Evolutionary conservation across 2,329 filamentous ascomycete genomes (phyloP), one percentile per base, ranked within the genome.

Genomic region (Cordyceps pruinosa): DNA sequence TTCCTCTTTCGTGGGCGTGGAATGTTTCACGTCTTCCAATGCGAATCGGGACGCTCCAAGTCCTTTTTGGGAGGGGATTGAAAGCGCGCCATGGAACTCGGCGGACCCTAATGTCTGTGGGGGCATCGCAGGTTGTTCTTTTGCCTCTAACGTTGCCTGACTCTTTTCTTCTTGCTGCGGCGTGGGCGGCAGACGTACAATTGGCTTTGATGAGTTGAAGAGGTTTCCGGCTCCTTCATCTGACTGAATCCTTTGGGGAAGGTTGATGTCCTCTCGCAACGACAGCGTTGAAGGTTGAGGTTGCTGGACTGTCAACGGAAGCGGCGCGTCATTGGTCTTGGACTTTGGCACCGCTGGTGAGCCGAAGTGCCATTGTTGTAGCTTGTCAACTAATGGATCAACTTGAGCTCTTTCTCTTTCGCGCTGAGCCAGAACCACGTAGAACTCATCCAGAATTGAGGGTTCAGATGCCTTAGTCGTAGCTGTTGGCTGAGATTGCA

Each of bases 41-140:
- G 51, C 50, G 32, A 56, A 56, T 7, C 51, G 25, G n/a, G 57
- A 58, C 9, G 45, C 17, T 10, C 35, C 17, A 12, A 58, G 39
- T 3, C 56, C 56, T 6, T 46, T 32, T 37, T 44, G 32, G 4
- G 34, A 25, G n/a, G 35, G 34, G 1, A 35, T 9, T 5, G 17
- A 17, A 8, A 34, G 41, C 13, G 19, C 23, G 45, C 44, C 54
- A 12, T 48, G 49, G 28, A 44, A 49, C 7, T 5, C 7, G 19
- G n/a, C n/a, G 2, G 21, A 8, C 8, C 10, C 5, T 28, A 23
- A 10, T 19, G 39, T 44, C 8, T 39, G 15, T 12, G 19, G 34
- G 28, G 35, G 10, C 6, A 4, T 37, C 47, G 19, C n/a, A 10
- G 17, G 26, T 19, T 42, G 49, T 10, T 30, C 28, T n/a, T 15